Evolutionary conservation across 495 filamentous ascomycete genomes (phyloP).

Genomic region (Chaetomium fimeti): DNA sequence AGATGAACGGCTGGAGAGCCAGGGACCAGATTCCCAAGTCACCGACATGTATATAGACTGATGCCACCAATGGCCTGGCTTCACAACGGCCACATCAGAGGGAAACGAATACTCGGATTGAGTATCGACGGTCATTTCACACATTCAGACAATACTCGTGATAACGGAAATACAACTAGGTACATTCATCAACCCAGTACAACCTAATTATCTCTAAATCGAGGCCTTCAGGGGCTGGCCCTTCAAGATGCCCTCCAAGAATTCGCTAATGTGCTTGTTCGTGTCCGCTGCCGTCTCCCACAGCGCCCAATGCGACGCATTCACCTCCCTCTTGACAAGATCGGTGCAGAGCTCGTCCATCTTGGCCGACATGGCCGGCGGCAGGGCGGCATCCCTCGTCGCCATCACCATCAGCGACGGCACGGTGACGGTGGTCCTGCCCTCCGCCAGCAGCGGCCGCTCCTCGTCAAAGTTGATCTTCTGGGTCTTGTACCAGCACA

Average conservation of each 20-base stretch:
- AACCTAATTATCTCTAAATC: conserved; percentile 16
- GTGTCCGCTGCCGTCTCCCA: conserved; percentile 61
- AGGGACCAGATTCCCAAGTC: too few relatives aligned
- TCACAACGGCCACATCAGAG: too few relatives aligned
- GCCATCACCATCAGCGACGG: conserved; percentile 76
- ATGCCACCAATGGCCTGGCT: too few relatives aligned
- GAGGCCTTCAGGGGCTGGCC: conserved; percentile 27
- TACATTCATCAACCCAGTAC: not conserved
- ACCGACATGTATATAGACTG: too few relatives aligned
- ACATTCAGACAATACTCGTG: not conserved
- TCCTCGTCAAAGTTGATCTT: conserved; percentile 78
- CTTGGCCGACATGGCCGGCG: conserved; percentile 59
- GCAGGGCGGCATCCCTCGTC: conserved; percentile 64
- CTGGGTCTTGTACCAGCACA: conserved; percentile 81
- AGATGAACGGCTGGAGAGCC: too few relatives aligned
- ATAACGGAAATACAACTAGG: not conserved
- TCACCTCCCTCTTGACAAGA: conserved; percentile 57
- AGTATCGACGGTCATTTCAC: not conserved
- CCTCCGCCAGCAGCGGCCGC: conserved; percentile 40
- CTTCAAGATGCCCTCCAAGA: conserved; percentile 32
- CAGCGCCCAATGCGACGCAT: conserved; percentile 68
- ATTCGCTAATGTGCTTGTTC: conserved; percentile 43
- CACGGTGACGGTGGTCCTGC: conserved; percentile 50
- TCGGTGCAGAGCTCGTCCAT: conserved; percentile 67
- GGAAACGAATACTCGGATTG: too few relatives aligned